phyloP scores from a whole-genome alignment of 345 rosid genomes.

The Pistacia atlantica region DNA sequence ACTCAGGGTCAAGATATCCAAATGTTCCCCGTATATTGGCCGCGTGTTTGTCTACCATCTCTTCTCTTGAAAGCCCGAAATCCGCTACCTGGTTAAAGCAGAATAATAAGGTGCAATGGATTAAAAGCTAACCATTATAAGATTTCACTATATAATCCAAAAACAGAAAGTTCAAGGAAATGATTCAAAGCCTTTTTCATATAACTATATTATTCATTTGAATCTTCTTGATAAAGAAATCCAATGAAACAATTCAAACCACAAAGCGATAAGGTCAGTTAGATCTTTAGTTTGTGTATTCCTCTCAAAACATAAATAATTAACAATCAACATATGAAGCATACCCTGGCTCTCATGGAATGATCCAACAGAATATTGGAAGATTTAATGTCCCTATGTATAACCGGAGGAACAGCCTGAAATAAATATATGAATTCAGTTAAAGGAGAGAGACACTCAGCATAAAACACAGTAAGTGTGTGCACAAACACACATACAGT shows the following conservation, averaged over 20 bases:
- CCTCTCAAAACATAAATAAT: background rate
- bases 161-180: background rate
- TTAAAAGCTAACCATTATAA: background rate
- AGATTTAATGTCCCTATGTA: constrained; percentile 95
- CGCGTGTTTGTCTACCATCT: constrained; percentile 74
- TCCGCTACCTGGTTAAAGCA: constrained; percentile 77
- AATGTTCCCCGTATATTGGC: constrained; percentile 89
- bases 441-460: background rate
- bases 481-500: background rate
- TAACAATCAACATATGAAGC: constrained; percentile 9
- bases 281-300: background rate
- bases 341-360: constrained; percentile 95
- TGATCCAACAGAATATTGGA: constrained; percentile 95
- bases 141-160: no score
- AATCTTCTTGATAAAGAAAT: background rate
- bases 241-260: background rate
- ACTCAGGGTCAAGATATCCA: constrained; percentile 98
- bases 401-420: constrained; percentile 98
- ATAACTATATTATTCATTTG: background rate
- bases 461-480: constrained; percentile 1
- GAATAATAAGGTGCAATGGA: background rate
- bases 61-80: constrained; percentile 98
- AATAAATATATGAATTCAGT: background rate
- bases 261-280: background rate
- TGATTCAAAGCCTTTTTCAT: background rate